These are phyloP conservation scores for Metarhizium robertsii DNA, from an alignment of 2,329 filamentous ascomycete genomes.

Conservation along the genomic window DNA sequence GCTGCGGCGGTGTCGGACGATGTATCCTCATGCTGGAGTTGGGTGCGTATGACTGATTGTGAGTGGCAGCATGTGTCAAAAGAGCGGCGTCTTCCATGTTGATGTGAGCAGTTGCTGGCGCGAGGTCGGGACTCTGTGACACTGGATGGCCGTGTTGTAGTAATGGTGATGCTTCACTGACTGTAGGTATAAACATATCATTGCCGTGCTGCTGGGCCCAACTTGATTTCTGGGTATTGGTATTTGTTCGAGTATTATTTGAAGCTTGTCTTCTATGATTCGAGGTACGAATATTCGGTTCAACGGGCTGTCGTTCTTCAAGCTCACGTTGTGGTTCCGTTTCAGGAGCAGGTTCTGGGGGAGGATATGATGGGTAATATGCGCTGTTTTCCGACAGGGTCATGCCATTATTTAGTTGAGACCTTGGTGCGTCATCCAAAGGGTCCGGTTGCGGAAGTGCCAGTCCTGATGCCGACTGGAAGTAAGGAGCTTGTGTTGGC, in stretches of 20 bases:
- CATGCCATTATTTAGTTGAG: slow-evolving; percentile 3
- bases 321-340: background rate
- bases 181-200: background rate
- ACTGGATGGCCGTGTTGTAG: background rate
- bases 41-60: slow-evolving; percentile 17
- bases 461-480: slow-evolving; percentile 17
- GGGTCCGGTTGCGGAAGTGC: slow-evolving; percentile 16
- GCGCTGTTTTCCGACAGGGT: slow-evolving; percentile 11
- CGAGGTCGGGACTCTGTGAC: slow-evolving; percentile 2
- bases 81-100: slow-evolving; percentile 6
- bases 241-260: background rate
- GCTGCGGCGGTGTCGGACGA: slow-evolving; percentile 13
- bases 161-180: slow-evolving; percentile 1
- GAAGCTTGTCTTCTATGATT: background rate
- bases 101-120: background rate
- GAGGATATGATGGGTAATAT: slow-evolving; percentile 10
- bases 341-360: background rate
- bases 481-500: slow-evolving; percentile 15
- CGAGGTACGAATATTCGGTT: background rate
- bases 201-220: background rate
- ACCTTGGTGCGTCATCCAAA: slow-evolving; percentile 1
- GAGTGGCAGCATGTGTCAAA: slow-evolving; percentile 5
- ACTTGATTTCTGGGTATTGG: background rate
- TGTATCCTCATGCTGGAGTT: slow-evolving; percentile 14
- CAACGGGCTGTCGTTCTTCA: background rate